A percentile compares a stretch with the other conserved stretches of the same genome.
phyloP scores from a whole-genome alignment of 257 asterid genomes.

The Rehmannia glutinosa region DNA sequence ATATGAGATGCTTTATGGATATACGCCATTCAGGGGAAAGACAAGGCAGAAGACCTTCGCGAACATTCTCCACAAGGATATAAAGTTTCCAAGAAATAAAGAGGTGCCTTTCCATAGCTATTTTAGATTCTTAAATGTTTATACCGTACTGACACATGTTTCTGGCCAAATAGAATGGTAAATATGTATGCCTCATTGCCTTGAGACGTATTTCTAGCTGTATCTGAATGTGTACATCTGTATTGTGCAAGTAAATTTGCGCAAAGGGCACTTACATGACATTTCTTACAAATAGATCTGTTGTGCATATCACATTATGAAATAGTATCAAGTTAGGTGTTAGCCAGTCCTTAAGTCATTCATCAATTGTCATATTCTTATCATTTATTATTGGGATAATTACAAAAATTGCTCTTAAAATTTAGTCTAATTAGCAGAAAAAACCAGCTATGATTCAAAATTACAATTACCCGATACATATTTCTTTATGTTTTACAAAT shows the following conservation, averaged over 20 bases:
- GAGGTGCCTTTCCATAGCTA: constrained; percentile 39
- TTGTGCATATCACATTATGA: neutral
- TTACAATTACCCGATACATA: too few species aligned
- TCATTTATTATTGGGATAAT: too few species aligned
- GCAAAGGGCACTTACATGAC: neutral
- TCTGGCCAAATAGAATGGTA: neutral
- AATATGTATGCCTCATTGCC: too few species aligned
- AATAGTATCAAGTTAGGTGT: neutral
- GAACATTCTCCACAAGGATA: constrained; percentile 83
- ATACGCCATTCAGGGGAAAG: constrained; percentile 97
- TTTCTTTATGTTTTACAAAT: too few species aligned
- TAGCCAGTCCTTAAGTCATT: neutral
- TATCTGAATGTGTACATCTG: too few species aligned
- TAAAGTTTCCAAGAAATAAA: constrained; percentile 81
- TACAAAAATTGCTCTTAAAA: too few species aligned
- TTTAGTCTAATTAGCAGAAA: too few species aligned
- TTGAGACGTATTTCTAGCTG: too few species aligned
- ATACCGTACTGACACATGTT: too few species aligned
- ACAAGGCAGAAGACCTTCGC: constrained; percentile 95
- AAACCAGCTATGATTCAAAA: too few species aligned
- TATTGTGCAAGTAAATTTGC: too few species aligned
- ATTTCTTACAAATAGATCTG: neutral
- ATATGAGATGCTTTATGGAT: constrained; percentile 92
- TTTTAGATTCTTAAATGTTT: constrained; percentile 9
- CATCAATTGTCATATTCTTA: neutral